Conservation (phyloP, 75 land plant species). For the Ceratopteris richardii region DNA sequence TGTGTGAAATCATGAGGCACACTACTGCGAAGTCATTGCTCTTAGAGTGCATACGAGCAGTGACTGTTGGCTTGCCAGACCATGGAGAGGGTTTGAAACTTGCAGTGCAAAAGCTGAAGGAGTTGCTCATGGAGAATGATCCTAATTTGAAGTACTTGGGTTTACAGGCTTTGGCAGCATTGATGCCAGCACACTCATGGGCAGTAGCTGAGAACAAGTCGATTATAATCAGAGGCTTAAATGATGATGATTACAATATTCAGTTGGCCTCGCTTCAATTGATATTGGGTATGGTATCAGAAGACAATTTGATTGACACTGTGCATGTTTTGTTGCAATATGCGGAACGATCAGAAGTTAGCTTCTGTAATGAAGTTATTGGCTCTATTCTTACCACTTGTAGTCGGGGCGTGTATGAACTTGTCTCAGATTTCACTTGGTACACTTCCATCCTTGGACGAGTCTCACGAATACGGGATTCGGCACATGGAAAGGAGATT, state of each 20-base stretch:
- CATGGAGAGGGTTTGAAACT: conserved; percentile 60
- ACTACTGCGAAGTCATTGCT: conserved; percentile 73
- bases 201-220: conserved; percentile 71
- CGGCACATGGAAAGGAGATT: conserved; percentile 70
- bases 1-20: conserved; percentile 60
- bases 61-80: conserved; percentile 49
- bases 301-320: conserved; percentile 64
- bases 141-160: conserved; percentile 86
- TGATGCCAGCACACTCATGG: conserved; percentile 49
- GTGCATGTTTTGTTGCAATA: conserved; percentile 50
- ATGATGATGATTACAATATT: conserved; percentile 66
- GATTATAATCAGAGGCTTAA: conserved; percentile 51
- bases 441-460: conserved; percentile 77
- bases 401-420: conserved; percentile 58
- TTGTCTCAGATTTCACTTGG: conserved; percentile 87
- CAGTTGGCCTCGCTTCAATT: conserved; percentile 56
- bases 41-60: conserved; percentile 78
- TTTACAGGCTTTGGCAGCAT: conserved; percentile 46
- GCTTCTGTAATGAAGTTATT: conserved; percentile 77
- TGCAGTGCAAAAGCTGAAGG: conserved; percentile 61
- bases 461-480: conserved; percentile 64
- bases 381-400: conserved; percentile 67
- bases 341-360: conserved; percentile 56
- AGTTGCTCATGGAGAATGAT: conserved; percentile 59
- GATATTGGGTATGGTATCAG: conserved; percentile 69